Evolutionary conservation across 2,329 filamentous ascomycete species (phyloP), one percentile per base, ranked within the genome.

Genomic region (Stagonosporopsis cucurbitacearum): DNA sequence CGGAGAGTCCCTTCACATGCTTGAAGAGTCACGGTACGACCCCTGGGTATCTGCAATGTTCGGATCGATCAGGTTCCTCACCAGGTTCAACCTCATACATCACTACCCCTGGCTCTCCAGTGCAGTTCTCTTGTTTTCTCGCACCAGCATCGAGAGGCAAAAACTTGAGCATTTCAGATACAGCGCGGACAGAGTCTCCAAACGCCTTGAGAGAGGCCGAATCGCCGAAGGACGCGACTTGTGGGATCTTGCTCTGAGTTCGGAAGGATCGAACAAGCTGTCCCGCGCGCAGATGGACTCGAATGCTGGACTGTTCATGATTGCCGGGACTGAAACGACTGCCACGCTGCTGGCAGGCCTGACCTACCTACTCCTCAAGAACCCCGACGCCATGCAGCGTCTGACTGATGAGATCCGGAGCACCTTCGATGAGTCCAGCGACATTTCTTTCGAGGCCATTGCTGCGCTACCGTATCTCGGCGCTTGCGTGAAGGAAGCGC

Each of bases 181-280:
- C 44, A 53, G 65, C 2, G 62, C 60, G 4, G 57, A 64, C 2
- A 63, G 69, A 5, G 72, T 75, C 1, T 66, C 60, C 5, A 70
- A 71, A 44, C 62, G 71, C 8, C 59, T 75, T 8, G 66, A 73
- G 3, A 66, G 67, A 19, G 69, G 69, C 2, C 54, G 59, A 12
- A 50, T 59, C 3, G 44, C 52, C 3, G 63, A 67, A 28, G 69
- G 68, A 3, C 50, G 66, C 6, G 78, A 81, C 58, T 72, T 81
- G 30, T 77, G 78, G 71, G 68, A 71, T 19, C 69, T 77, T 20
- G 72, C 79, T 0, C 62, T 79, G 8, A 57, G 63, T 4, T 65
- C 73, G 50, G 70, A 73, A 1, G 17, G 41, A 19, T 23, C 9
- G 1, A 44, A 37, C 12, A 11, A 19, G 20, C 32, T 50, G 17